Base-by-base conservation (phyloP, 176 grass and related monocot genomes). In the Carex pumila region DNA sequence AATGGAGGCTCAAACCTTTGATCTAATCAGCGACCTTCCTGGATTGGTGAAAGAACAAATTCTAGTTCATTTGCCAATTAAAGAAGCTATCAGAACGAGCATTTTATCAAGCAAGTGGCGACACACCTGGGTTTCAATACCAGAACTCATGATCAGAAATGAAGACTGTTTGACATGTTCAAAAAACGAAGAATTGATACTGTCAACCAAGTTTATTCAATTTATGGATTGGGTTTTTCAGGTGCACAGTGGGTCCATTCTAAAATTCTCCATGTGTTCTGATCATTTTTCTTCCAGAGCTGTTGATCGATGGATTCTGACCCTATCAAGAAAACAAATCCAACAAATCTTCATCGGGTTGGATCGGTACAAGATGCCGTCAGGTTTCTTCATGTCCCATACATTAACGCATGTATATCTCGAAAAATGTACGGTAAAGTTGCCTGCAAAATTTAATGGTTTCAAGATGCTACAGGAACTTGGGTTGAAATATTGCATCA, bases 1-100 rank as follows among this genome's bases (percentile, higher is more conserved):
- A 77, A 77, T 77, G 73, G 73, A 77, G 12, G 50, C 73, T 25
- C 56, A 77, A 77, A 56, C 15, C 50, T 11, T 15, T 64, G 80
- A 82, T 82, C 47, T 82, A 45, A 82, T 82, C 3, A 82, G 80
- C 30, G 63, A 82, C 50, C 80, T 82, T 39, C 80, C 80, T 50
- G 60, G 41, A 66, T 12, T 65, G 41, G 60, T 82, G 21, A 82
- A 65, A 30, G 80, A 82, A 67, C 12, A 82, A 54, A 82, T 82
- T 65, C 41, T 82, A 50, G 63, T 49, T 67, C 63, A 66, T 65
- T 67, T 82, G 80, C 80, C 80, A 30, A 49, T 82, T 67, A 82
- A 82, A 50, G 80, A 82, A 65, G 80, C 80, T 13, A 65, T 50
- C 19, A 63, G 60, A 82, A 82, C 80, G 2, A 67, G 80, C 14